A percentile compares a stretch with the other conserved stretches of the same genome.
phyloP scores from a whole-genome alignment of 768 basidiomycete genomes.

The Obba rivulosa region DNA sequence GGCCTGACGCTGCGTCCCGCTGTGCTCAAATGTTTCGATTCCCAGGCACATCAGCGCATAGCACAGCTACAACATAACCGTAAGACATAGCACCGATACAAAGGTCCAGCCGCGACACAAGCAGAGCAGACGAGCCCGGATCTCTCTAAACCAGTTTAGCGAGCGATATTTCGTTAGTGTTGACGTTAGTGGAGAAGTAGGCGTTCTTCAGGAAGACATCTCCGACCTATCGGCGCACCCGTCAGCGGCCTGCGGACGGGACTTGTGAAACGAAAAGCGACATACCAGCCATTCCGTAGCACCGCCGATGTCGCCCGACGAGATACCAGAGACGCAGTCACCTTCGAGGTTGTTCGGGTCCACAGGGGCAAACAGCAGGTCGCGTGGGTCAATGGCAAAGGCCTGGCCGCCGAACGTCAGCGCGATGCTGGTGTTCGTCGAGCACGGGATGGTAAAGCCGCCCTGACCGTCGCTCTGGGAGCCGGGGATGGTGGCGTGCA shows the following conservation, averaged over 20 bases:
- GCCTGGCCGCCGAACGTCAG: constrained; percentile 52
- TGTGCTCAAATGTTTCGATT: no score
- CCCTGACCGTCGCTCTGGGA: constrained; percentile 43
- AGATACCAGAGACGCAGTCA: constrained; percentile 68
- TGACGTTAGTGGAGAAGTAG: constrained; percentile 62
- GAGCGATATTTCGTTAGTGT: constrained; percentile 52
- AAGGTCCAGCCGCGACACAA: background rate
- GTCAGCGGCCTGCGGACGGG: background rate
- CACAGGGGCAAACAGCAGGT: constrained; percentile 56
- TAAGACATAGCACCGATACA: background rate
- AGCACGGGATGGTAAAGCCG: constrained; percentile 63
- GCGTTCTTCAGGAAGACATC: constrained; percentile 78
- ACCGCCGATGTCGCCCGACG: constrained; percentile 54
- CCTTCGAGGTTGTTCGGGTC: constrained; percentile 47
- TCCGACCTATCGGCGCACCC: constrained; percentile 39
- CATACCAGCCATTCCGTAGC: constrained; percentile 65
- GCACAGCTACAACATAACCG: background rate
- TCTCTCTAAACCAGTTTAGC: constrained; percentile 41
- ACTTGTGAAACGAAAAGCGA: constrained; percentile 5
- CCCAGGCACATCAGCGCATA: background rate
- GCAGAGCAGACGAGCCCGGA: background rate
- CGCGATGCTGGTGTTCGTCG: constrained; percentile 43
- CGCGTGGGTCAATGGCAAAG: constrained; percentile 62
- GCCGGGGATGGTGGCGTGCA: constrained; percentile 55
- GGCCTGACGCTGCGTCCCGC: no score